Evolutionary conservation across 257 asterid species (phyloP).

Genomic region (Verbena officinalis): DNA sequence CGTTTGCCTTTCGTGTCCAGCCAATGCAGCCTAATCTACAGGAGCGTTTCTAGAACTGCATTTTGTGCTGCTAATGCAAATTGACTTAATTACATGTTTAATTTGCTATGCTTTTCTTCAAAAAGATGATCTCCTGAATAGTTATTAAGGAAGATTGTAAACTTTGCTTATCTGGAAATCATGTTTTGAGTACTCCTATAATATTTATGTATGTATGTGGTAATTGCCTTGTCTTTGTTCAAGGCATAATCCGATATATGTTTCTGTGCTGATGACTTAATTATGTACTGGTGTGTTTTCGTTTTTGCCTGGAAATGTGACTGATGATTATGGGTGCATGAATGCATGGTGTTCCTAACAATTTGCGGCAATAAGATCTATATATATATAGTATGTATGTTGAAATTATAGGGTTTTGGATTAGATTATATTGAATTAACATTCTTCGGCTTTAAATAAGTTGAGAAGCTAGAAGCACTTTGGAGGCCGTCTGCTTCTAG

Average conservation of each 20-base stretch:
- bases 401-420: too few species aligned
- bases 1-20: constrained; percentile 69
- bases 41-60: constrained; percentile 49
- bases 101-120: background rate
- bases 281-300: constrained; percentile 22
- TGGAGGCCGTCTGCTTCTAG: too few species aligned
- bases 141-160: constrained; percentile 9
- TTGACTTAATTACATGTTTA: too few species aligned
- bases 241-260: background rate
- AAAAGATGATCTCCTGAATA: background rate
- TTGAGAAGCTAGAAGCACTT: too few species aligned
- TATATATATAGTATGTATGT: too few species aligned
- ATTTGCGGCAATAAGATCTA: too few species aligned
- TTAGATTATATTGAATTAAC: too few species aligned
- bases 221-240: constrained; percentile 18
- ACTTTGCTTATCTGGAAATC: background rate
- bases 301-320: background rate
- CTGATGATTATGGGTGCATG: background rate
- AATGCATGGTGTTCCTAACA: too few species aligned
- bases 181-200: constrained; percentile 2
- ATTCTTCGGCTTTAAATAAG: too few species aligned
- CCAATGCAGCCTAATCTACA: constrained; percentile 85
- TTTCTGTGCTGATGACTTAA: background rate
- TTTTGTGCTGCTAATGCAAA: background rate
- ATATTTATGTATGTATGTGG: constrained; percentile 6